Evolutionary conservation across 345 rosid genomes (phyloP).

Genomic region (Gossypium herbaceum): DNA sequence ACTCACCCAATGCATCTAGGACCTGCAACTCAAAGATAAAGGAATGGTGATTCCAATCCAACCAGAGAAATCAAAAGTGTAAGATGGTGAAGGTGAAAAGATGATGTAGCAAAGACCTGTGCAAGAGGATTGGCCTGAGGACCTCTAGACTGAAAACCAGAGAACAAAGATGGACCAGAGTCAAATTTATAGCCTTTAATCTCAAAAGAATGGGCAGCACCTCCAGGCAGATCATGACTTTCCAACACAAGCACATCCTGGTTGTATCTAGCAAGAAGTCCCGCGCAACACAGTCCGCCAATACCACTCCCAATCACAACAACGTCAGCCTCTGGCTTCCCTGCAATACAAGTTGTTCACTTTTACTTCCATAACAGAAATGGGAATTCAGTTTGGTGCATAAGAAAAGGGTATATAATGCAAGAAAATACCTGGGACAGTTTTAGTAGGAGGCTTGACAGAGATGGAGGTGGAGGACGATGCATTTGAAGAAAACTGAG

Average conservation of each 20-base stretch:
- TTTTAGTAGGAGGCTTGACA: constrained; percentile 23
- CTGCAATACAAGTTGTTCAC: constrained; percentile 23
- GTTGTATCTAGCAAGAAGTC: constrained; percentile 77
- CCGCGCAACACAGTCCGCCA: constrained; percentile 82
- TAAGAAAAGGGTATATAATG: neutral
- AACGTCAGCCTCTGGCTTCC: constrained; percentile 81
- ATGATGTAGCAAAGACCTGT: constrained; percentile 43
- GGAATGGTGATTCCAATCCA: neutral
- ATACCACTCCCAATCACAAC: constrained; percentile 90
- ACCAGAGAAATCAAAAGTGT: neutral
- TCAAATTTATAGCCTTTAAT: constrained; percentile 80
- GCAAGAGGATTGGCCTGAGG: constrained; percentile 95
- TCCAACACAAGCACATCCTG: constrained; percentile 79
- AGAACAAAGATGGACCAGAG: constrained; percentile 91
- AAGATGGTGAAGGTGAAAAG: neutral
- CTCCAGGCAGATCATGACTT: constrained; percentile 86
- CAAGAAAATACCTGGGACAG: constrained; percentile 41
- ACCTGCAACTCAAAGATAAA: constrained; percentile 44
- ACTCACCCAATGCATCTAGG: constrained; percentile 83
- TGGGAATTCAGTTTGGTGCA: neutral
- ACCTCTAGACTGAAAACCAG: constrained; percentile 87
- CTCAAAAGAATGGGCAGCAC: constrained; percentile 84
- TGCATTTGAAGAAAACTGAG: constrained; percentile 34
- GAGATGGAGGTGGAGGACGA: constrained; percentile 30
- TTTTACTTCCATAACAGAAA: too few relatives aligned